Percentiles rank a stretch among this genome's conserved stretches.
These are phyloP conservation scores for Puya raimondii DNA, from an alignment of 176 grass and related monocot species.

Conservation along the genomic window DNA sequence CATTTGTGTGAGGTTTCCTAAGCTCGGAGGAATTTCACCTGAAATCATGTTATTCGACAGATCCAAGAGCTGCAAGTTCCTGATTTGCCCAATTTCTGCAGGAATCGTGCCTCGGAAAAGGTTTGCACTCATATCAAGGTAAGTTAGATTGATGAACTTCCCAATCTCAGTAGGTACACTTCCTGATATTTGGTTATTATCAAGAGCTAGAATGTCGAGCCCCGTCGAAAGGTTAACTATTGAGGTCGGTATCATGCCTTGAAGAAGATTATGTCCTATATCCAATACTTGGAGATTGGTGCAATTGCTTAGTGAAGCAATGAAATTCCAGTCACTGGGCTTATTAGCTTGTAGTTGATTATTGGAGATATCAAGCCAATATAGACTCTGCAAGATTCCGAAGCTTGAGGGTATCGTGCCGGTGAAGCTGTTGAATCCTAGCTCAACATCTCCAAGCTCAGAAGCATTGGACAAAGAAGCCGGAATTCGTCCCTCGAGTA, in stretches of 20 bases:
- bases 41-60: slow-evolving; percentile 19
- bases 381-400: slow-evolving; percentile 8
- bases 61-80: slow-evolving; percentile 2
- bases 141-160: slow-evolving; percentile 5
- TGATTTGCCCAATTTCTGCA: slow-evolving; percentile 14
- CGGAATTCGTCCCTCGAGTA: slow-evolving; percentile 6
- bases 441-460: not conserved
- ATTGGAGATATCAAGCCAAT: not conserved
- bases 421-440: slow-evolving; percentile 5
- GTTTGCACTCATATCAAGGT: not conserved
- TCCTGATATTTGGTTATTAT: slow-evolving; percentile 20
- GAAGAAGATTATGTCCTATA: slow-evolving; percentile 11
- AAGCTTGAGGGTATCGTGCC: slow-evolving; percentile 13
- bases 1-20: slow-evolving; percentile 19
- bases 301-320: slow-evolving; percentile 21
- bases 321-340: slow-evolving; percentile 18
- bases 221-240: slow-evolving; percentile 25
- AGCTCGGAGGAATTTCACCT: slow-evolving; percentile 14
- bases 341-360: slow-evolving; percentile 19
- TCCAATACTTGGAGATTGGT: not conserved
- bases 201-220: not conserved
- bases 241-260: slow-evolving; percentile 16
- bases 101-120: slow-evolving; percentile 19
- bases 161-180: slow-evolving; percentile 10
- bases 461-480: slow-evolving; percentile 19